Conservation (phyloP, 1,284 basidiomycete genomes). For the Ustilago tritici region DNA sequence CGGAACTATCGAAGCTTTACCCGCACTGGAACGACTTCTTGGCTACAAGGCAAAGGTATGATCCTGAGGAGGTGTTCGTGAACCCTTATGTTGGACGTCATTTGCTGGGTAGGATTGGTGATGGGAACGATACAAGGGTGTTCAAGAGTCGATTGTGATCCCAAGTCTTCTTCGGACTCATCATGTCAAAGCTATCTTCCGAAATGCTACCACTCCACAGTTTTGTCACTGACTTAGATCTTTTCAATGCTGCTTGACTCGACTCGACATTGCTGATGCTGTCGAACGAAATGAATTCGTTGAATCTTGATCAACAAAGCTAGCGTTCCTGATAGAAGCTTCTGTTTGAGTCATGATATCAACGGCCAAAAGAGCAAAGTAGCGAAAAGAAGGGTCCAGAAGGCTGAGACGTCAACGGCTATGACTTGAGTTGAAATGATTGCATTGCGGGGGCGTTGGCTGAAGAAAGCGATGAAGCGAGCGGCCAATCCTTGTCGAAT, state of each 20-base stretch:
- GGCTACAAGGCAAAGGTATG: conserved; percentile 78
- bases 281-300: no score
- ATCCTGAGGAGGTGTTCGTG: conserved; percentile 82
- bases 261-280: background rate
- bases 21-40: conserved; percentile 86
- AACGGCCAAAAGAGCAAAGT: background rate
- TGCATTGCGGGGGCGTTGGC: background rate
- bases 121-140: conserved; percentile 42
- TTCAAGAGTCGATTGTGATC: conserved; percentile 55
- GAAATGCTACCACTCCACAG: background rate
- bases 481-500: conserved; percentile 1
- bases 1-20: conserved; percentile 79
- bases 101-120: conserved; percentile 71
- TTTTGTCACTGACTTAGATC: background rate
- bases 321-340: background rate
- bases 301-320: no score
- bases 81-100: conserved; percentile 74
- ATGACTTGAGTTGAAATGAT: background rate
- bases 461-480: background rate
- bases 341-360: background rate
- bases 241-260: background rate
- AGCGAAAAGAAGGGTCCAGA: background rate
- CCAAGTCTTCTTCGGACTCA: background rate
- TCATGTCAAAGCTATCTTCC: background rate
- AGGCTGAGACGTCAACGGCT: background rate